phyloP scores from a whole-genome alignment of 805 yeast species.

The Metschnikowia lochheadii region DNA sequence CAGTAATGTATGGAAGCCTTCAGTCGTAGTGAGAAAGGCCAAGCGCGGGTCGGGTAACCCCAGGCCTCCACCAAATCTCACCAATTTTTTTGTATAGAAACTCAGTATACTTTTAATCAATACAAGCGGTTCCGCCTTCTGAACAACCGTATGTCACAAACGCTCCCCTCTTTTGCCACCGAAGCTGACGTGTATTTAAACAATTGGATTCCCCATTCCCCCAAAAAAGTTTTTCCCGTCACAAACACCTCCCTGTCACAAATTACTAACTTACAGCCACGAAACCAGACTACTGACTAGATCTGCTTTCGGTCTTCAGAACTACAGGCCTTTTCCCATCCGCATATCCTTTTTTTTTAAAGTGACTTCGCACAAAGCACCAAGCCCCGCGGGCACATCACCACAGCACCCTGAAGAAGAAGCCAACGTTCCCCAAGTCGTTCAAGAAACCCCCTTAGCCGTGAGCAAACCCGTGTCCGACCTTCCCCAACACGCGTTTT shows the following conservation, averaged over 20 bases:
- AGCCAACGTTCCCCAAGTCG: conserved; percentile 5
- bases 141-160: conserved; percentile 1
- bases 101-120: conserved; percentile 1
- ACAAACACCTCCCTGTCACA: background rate
- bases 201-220: background rate
- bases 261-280: conserved; percentile 4
- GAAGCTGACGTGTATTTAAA: background rate
- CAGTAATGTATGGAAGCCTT: too few relatives aligned
- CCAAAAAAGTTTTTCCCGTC: background rate
- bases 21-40: background rate
- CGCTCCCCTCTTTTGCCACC: too few relatives aligned
- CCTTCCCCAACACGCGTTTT: background rate
- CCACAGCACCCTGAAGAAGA: conserved; percentile 10
- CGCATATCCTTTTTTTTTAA: conserved; percentile 7
- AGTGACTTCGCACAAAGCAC: conserved; percentile 32
- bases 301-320: conserved; percentile 22
- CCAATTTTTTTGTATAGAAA: conserved; percentile 9
- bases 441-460: conserved; percentile 10
- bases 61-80: conserved; percentile 12
- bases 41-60: conserved; percentile 13
- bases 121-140: conserved; percentile 8
- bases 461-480: background rate
- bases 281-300: conserved; percentile 39
- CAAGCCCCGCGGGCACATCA: conserved; percentile 41
- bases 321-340: background rate